Conservation (phyloP, 1,284 basidiomycete genomes). For the Ganoderma meredithae region DNA sequence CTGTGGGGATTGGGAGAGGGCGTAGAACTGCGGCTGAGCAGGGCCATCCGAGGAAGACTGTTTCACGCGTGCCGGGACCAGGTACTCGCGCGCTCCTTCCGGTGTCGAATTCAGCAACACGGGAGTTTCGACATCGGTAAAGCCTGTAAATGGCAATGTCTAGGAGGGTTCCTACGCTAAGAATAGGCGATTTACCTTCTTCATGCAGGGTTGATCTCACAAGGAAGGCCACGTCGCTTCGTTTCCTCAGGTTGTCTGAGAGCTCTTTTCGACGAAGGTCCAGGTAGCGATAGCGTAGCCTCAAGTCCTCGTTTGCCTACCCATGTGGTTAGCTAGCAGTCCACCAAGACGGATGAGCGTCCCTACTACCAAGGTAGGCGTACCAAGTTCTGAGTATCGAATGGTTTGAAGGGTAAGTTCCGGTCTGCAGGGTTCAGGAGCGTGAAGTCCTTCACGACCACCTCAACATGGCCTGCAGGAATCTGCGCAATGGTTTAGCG, state of each 20-base stretch:
- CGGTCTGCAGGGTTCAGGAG: conserved; percentile 82
- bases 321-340: conserved; percentile 10
- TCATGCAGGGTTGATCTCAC: conserved; percentile 80
- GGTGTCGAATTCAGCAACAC: conserved; percentile 92
- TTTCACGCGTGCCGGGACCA: conserved; percentile 84
- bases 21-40: conserved; percentile 77
- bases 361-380: conserved; percentile 41
- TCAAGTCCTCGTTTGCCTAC: conserved; percentile 86
- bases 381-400: conserved; percentile 76
- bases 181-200: conserved; percentile 56
- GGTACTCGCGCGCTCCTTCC: conserved; percentile 94
- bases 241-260: conserved; percentile 79
- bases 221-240: conserved; percentile 83
- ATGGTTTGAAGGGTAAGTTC: conserved; percentile 83
- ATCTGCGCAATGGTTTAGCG: not conserved
- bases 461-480: conserved; percentile 79
- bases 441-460: conserved; percentile 73
- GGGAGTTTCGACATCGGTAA: conserved; percentile 94
- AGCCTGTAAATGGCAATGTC: conserved; percentile 56
- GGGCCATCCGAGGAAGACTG: conserved; percentile 27
- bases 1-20: conserved; percentile 93
- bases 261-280: conserved; percentile 84
- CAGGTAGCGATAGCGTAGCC: conserved; percentile 86
- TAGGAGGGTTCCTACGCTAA: conserved; percentile 8
- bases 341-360: not conserved